These are phyloP conservation scores for Rhodamnia rubescens DNA, from an alignment of 345 rosid genomes.

Conservation along the genomic window DNA sequence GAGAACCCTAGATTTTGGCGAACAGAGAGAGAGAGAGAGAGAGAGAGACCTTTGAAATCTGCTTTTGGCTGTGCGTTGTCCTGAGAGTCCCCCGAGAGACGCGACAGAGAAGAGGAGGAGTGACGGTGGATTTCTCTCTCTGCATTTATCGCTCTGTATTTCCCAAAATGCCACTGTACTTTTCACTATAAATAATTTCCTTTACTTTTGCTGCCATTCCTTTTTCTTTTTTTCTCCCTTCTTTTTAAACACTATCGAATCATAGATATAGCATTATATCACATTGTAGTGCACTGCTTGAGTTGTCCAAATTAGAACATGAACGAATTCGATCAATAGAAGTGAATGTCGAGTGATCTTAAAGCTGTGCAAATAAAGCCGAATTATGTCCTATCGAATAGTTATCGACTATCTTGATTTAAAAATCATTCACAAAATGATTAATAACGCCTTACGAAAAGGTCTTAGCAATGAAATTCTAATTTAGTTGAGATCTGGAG, in stretches of 20 bases:
- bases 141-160: not conserved
- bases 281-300: not conserved
- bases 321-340: not conserved
- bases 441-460: no score
- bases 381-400: accelerated
- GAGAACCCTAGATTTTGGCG: not conserved
- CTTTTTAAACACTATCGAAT: not conserved
- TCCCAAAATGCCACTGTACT: not conserved
- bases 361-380: accelerated
- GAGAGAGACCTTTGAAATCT: not conserved
- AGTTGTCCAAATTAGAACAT: not conserved
- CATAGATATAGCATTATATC: no score
- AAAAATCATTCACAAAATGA: no score
- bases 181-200: not conserved
- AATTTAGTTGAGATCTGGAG: accelerated
- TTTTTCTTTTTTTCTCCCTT: accelerated
- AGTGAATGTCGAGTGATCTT: accelerated
- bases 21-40: not conserved
- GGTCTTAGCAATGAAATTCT: accelerated
- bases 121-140: not conserved
- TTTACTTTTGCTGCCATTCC: not conserved
- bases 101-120: not conserved
- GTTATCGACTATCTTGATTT: accelerated
- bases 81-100: not conserved
- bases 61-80: not conserved